Percentiles rank a stretch among this genome's conserved stretches.
These are phyloP conservation scores for Kalaharituber pfeilii DNA, from an alignment of 2,329 filamentous ascomycete genomes.

Conservation along the genomic window DNA sequence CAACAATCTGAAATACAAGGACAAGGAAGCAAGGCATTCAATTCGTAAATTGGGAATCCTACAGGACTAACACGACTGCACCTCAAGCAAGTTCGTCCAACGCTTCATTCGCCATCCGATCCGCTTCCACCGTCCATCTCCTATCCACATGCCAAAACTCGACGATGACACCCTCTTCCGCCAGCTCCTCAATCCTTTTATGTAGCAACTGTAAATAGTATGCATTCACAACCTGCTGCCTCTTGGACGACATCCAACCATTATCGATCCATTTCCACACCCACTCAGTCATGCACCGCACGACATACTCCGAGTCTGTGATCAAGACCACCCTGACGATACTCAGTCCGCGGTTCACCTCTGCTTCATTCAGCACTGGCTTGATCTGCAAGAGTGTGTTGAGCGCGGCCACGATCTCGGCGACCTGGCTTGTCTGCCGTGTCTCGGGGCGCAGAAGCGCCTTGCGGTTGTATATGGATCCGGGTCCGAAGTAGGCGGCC, in stretches of 20 bases:
- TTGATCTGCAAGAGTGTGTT: not conserved
- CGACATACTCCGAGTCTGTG: not conserved
- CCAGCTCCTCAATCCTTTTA: not conserved
- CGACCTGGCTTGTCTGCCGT: not conserved
- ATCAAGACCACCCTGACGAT: not conserved
- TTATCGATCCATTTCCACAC: not conserved
- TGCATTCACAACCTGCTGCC: not conserved
- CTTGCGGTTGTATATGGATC: not conserved
- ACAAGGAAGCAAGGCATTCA: no score
- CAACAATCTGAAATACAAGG: no score
- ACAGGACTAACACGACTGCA: no score
- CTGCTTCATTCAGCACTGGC: no score
- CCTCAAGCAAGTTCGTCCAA: no score
- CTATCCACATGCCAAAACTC: not conserved
- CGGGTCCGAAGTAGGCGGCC: not conserved
- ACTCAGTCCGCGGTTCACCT: no score
- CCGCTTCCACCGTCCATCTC: not conserved
- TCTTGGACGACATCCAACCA: not conserved
- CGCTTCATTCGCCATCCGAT: not conserved
- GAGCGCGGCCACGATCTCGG: no score
- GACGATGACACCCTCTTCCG: not conserved
- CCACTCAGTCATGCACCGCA: not conserved
- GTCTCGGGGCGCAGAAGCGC: no score
- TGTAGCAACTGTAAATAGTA: not conserved
- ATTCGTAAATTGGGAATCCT: no score